Base-by-base conservation (phyloP, 345 rosid genomes). In the Eucalyptus dawsonii region DNA sequence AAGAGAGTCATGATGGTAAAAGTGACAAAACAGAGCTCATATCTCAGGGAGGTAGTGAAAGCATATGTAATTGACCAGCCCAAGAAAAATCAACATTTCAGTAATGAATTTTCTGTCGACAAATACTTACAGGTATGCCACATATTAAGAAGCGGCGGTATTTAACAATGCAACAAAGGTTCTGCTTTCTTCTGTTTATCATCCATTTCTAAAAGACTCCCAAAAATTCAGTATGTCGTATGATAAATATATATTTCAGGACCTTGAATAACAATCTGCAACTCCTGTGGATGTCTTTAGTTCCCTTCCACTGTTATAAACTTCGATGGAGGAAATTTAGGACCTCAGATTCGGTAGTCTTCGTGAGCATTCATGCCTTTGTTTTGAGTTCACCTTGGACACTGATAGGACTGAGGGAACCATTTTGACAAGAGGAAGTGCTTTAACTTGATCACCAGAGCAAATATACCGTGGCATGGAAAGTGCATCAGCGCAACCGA, bases 401-500 rank as follows among this genome's bases (percentile, higher is more conserved):
- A 92, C 89, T 91, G 97, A 89, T 96, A 96, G 81, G 98, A 95
- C 56, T 94, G 95, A 9, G 95, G 96, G 89, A 96, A 96, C 99
- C 97, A 95, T 93, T 93, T 96, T 67, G 92, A 89, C 87, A 96
- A 91, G 42, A 94, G 89, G n/a, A 89, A 87, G 91, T 95, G 96
- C 91, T 98, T 98, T 91, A 96, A 94, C 96, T 93, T 98, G 83
- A 98, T 91, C 34, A 93, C 89, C 89, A 96, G 91, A 34, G 94
- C 92, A 86, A 96, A 98, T 11, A 91, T 90, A 37, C 96, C 95
- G 65, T 96, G 96, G 94, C 99, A 97, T 40, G 99, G 97, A 51
- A 98, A 89, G 89, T 97, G 99, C 97, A 98, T 95, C 92, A 96
- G 93, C 80, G 96, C 98, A 62, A 96, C 99, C 29, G 95, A 91